phyloP scores from a whole-genome alignment of 1,284 basidiomycete genomes.

The Malassezia sympodialis region DNA sequence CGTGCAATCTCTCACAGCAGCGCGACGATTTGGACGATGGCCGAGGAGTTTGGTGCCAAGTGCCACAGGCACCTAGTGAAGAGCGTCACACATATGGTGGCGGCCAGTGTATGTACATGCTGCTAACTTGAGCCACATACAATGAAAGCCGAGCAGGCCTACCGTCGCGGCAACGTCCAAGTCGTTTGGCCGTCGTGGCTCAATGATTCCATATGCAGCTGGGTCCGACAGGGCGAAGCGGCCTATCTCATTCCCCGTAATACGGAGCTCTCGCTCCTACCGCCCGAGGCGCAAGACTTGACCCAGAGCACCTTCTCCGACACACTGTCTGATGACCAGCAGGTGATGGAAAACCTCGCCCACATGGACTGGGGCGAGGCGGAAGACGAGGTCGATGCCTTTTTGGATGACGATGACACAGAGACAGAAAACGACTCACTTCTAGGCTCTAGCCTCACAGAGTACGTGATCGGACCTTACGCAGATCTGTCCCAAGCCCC shows the following conservation, averaged over 20 bases:
- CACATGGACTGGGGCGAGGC: conserved; percentile 60
- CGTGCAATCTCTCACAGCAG: conserved; percentile 40
- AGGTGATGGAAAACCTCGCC: conserved; percentile 19
- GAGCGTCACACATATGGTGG: conserved; percentile 79
- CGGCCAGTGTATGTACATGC: conserved; percentile 56
- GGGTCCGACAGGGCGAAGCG: conserved; percentile 64
- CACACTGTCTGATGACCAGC: background rate
- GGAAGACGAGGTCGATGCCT: conserved; percentile 75
- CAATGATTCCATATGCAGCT: conserved; percentile 68
- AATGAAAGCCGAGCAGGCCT: conserved; percentile 74
- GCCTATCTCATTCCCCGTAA: conserved; percentile 53
- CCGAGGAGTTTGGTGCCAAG: conserved; percentile 74
- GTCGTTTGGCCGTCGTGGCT: conserved; percentile 84
- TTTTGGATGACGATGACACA: conserved; percentile 51
- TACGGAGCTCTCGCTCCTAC: background rate
- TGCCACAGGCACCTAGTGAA: conserved; percentile 62
- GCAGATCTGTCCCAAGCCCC: background rate
- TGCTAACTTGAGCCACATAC: conserved; percentile 55
- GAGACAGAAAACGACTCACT: conserved; percentile 13
- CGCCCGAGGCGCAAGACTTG: background rate
- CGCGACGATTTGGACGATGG: conserved; percentile 77
- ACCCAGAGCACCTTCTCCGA: background rate
- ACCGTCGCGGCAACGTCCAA: conserved; percentile 56
- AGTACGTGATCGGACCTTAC: background rate
- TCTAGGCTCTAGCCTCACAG: conserved; percentile 17